Percentiles rank a stretch among this genome's conserved stretches.
Conservation (phyloP, 2,329 filamentous ascomycete genomes). For the Pseudopithomyces chartarum region DNA sequence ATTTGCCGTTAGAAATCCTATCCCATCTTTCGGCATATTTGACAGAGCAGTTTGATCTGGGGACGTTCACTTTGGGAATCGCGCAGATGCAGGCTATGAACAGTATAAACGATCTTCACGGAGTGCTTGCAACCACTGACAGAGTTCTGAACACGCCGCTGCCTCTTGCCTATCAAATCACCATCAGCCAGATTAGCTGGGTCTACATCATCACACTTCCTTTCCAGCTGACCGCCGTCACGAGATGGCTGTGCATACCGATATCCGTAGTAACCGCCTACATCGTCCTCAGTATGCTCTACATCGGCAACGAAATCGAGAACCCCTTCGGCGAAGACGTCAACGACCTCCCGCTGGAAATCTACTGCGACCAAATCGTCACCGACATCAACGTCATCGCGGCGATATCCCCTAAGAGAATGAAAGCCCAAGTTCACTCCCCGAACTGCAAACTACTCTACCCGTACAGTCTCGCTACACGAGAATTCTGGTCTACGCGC, state of each 20-base stretch:
- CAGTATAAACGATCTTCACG: neutral
- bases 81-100: no score
- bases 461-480: constrained; percentile 54
- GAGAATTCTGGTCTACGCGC: constrained; percentile 39
- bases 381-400: constrained; percentile 73
- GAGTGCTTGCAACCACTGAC: constrained; percentile 70
- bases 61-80: no score
- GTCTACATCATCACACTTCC: constrained; percentile 80
- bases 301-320: constrained; percentile 81
- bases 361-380: constrained; percentile 75
- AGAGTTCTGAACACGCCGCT: constrained; percentile 84
- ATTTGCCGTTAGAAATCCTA: no score
- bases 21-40: no score
- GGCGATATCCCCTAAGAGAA: no score
- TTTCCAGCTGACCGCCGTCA: constrained; percentile 66
- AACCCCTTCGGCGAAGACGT: constrained; percentile 85
- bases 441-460: constrained; percentile 60
- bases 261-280: constrained; percentile 66
- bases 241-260: neutral
- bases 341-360: constrained; percentile 69
- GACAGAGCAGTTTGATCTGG: no score
- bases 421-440: no score
- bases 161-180: constrained; percentile 80
- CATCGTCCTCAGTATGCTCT: constrained; percentile 78
- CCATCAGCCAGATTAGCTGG: constrained; percentile 85